Evolutionary conservation across 2,329 filamentous ascomycete species (phyloP), one percentile per base, ranked within the genome.

Genomic region (Penicillium sp.): DNA sequence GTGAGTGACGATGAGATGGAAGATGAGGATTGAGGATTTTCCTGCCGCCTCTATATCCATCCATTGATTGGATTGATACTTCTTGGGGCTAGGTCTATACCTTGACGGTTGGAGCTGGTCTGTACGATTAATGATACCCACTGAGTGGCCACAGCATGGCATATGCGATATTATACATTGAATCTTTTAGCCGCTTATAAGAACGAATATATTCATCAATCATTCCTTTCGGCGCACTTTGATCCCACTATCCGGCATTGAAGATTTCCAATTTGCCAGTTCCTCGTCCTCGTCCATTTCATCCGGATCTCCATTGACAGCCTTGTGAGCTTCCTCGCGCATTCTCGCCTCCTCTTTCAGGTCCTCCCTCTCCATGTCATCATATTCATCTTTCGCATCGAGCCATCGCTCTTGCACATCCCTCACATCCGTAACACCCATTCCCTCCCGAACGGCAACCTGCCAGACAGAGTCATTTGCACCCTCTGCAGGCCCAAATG

Each of bases 381-480:
- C 95, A 69, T 91, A 92, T 63, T 89, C 91, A 16, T 93, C 93
- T 72, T 93, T 95, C 42, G 88, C 83, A 76, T 98, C 93, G 31
- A 99, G 79, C 95, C 95, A 99, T 60, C 95, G 84, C 78, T 99
- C 95, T 76, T 99, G 95, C 62, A 98, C 88, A 75, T 99, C 93
- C 58, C 88, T 82, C 10, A 92, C 87, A 67, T 96, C 92, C 82
- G 96, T 87, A 35, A 87, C 85, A 57, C 83, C 83, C 64, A 83
- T 78, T 2, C 84, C 83, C 61, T 88, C 84, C 55, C 92, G 86
- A 86, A 98, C 96, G 3, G 95, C 92, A 45, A 98, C 88, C 69
- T 96, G 91, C 95, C 95, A 99, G n/a, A 99, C 86, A 7, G 89
- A 93, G 72, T 99, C 93, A 67, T 98, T 97, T 46, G 92, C 91